Base-by-base conservation (phyloP, 805 yeast species). In the Wickerhamiella kazuoi region DNA sequence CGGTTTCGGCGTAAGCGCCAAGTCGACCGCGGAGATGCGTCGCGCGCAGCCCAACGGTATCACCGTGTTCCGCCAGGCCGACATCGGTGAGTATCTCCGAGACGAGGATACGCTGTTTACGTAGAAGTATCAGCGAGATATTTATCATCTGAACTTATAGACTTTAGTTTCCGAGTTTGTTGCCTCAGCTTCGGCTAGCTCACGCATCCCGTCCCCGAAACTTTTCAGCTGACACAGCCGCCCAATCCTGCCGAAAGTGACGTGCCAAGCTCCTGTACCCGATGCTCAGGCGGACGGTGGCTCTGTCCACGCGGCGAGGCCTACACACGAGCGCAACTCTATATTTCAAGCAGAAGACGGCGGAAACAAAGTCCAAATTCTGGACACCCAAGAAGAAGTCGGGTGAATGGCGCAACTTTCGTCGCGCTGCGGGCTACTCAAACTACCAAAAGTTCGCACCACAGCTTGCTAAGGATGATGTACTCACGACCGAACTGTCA, bases 81-180 rank as follows among this genome's bases (percentile, higher is more conserved):
- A 90, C 65, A 82, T 90, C 48, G 98, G 98, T 46, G 98, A 90
- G 61, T 90, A 83, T 55, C 68, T 90, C 55, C 84, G 98, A 71
- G 97, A 90, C 53, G 98, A 90, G 67, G 97, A 90, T 60, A 83
- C 95, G 31, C 63, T 87, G 49, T 87, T 87, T 55, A 81, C 95
- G 20, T 84, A 65, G 26, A 20, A 15, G 11, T 31, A 18, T 18
- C 16, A n/a, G n/a, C n/a, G n/a, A n/a, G n/a, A n/a, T n/a, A n/a
- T n/a, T n/a, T n/a, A n/a, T n/a, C n/a, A n/a, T n/a, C n/a, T n/a
- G n/a, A n/a, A n/a, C n/a, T n/a, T n/a, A n/a, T n/a, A n/a, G n/a
- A n/a, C n/a, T n/a, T n/a, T n/a, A n/a, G n/a, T n/a, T n/a, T n/a
- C n/a, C n/a, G n/a, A n/a, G n/a, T n/a, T n/a, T n/a, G n/a, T n/a